Evolutionary conservation across 768 basidiomycete species (phyloP).

Genomic region (Pleurotus sapidus): DNA sequence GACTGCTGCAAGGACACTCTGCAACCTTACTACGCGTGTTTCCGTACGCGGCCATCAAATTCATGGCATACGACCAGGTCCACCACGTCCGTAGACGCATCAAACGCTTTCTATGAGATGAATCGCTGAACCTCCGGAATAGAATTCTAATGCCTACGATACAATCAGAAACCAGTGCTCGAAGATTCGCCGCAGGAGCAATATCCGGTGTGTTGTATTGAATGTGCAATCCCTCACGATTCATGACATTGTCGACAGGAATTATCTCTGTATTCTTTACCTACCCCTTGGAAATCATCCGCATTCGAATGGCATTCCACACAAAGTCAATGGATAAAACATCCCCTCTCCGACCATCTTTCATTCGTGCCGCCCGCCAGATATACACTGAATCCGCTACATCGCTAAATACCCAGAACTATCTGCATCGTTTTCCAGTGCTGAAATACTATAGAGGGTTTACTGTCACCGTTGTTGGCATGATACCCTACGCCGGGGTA

Average conservation of each 20-base stretch:
- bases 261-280: conserved; percentile 87
- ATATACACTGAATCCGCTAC: conserved; percentile 67
- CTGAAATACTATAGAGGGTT: conserved; percentile 98
- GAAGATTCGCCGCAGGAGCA: conserved; percentile 85
- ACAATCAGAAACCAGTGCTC: conserved; percentile 70
- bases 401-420: conserved; percentile 19
- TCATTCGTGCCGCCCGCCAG: conserved; percentile 50
- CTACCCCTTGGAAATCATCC: conserved; percentile 93
- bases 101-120: too few relatives aligned
- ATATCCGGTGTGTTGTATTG: conserved; percentile 61
- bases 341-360: conserved; percentile 39
- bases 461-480: conserved; percentile 85
- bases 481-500: conserved; percentile 94
- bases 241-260: conserved; percentile 38
- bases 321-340: conserved; percentile 37
- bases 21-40: conserved; percentile 92
- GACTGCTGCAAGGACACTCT: conserved; percentile 94
- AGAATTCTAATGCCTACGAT: conserved; percentile 86
- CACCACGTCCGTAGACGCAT: conserved; percentile 53
- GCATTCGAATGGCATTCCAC: conserved; percentile 93
- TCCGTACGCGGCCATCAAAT: conserved; percentile 96
- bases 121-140: not conserved
- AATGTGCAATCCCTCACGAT: not conserved
- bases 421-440: conserved; percentile 63
- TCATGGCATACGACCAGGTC: conserved; percentile 91